Evolutionary conservation across 2,329 filamentous ascomycete genomes (phyloP).

Genomic region (Mycosphaerella sp.): DNA sequence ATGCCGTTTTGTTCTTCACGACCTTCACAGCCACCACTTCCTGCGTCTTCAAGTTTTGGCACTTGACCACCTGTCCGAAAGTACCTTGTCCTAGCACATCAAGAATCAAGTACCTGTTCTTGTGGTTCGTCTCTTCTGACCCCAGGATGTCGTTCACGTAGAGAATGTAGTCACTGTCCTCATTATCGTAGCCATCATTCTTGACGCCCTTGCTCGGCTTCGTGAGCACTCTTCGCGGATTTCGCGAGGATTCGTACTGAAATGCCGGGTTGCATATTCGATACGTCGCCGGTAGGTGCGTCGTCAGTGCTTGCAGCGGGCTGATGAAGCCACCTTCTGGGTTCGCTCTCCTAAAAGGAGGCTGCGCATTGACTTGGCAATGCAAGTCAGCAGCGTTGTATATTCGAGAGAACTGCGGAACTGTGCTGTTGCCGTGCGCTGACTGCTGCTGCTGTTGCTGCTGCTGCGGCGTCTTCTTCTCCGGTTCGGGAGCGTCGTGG

Average conservation of each 20-base stretch:
- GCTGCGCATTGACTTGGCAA: slow-evolving; percentile 78
- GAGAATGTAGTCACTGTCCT: slow-evolving; percentile 98
- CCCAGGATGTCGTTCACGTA: slow-evolving; percentile 99
- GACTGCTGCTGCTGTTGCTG: slow-evolving; percentile 16
- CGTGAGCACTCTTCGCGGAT: slow-evolving; percentile 88
- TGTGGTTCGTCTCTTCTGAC: slow-evolving; percentile 96
- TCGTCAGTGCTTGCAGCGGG: slow-evolving; percentile 89
- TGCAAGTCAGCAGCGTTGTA: slow-evolving; percentile 66
- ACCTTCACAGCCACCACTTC: slow-evolving; percentile 99
- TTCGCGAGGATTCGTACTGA: slow-evolving; percentile 97
- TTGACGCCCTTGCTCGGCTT: slow-evolving; percentile 98
- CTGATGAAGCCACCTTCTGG: slow-evolving; percentile 98
- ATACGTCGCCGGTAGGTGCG: slow-evolving; percentile 89
- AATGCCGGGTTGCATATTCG: slow-evolving; percentile 97
- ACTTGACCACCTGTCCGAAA: slow-evolving; percentile 98
- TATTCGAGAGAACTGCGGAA: slow-evolving; percentile 82
- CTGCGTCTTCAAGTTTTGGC: slow-evolving; percentile 95
- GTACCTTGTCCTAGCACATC: slow-evolving; percentile 96
- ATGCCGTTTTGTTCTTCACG: slow-evolving; percentile 97
- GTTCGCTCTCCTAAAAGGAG: slow-evolving; percentile 84
- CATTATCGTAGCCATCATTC: slow-evolving; percentile 98
- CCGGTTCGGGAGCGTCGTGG: slow-evolving; percentile 37
- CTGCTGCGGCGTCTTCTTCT: slow-evolving; percentile 44
- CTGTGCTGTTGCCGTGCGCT: slow-evolving; percentile 42
- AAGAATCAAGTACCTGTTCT: slow-evolving; percentile 96